phyloP scores from a whole-genome alignment of 331 rosid species.

The Spiraea crenata region DNA sequence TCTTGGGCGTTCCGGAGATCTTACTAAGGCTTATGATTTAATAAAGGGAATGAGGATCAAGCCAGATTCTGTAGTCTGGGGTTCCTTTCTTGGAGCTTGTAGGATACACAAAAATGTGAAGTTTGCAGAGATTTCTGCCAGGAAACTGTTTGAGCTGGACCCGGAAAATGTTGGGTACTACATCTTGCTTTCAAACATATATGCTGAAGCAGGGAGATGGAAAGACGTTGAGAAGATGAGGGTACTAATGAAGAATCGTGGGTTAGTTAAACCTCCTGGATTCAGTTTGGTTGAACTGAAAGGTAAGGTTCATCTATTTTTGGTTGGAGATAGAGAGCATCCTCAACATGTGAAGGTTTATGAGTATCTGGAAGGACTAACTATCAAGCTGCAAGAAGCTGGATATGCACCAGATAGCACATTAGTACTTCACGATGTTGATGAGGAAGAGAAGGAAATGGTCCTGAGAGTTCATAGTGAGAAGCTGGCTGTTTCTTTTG shows the following conservation, averaged over 20 bases:
- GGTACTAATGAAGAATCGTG: conserved; percentile 57
- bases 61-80: conserved; percentile 85
- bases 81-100: conserved; percentile 85
- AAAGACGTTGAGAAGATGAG: conserved; percentile 81
- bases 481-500: conserved; percentile 83
- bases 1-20: conserved; percentile 78
- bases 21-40: conserved; percentile 62
- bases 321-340: conserved; percentile 82
- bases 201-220: conserved; percentile 88
- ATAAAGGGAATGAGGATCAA: conserved; percentile 65
- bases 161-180: conserved; percentile 73
- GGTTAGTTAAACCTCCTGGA: conserved; percentile 72
- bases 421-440: conserved; percentile 78
- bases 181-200: conserved; percentile 75
- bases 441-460: conserved; percentile 87
- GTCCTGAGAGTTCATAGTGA: conserved; percentile 77
- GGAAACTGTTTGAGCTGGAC: conserved; percentile 62
- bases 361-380: conserved; percentile 53
- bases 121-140: conserved; percentile 76
- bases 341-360: conserved; percentile 66
- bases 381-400: conserved; percentile 59
- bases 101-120: conserved; percentile 77
- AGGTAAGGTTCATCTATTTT: conserved; percentile 72
- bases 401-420: conserved; percentile 63
- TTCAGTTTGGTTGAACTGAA: conserved; percentile 80